Percentiles rank a stretch among this genome's conserved stretches.
phyloP scores from a whole-genome alignment of 108 stramenopile species.

The Schizochytrium sp. region DNA sequence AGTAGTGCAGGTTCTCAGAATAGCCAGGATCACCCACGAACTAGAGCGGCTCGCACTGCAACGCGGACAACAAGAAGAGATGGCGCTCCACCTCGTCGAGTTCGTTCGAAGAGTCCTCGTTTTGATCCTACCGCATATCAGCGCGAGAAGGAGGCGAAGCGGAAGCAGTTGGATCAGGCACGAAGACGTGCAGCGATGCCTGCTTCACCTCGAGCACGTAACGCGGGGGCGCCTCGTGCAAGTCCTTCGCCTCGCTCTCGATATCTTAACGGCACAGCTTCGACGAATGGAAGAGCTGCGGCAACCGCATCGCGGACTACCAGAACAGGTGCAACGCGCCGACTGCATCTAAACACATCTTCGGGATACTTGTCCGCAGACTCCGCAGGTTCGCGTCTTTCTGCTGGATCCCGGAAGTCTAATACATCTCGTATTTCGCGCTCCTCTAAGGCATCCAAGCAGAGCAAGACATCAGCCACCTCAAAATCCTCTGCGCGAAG shows the following conservation, averaged over 20 bases:
- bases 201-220: neutral
- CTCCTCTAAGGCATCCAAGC: neutral
- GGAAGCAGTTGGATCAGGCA: constrained; percentile 21
- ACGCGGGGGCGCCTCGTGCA: neutral
- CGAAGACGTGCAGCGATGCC: neutral
- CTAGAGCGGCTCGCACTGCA: neutral
- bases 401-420: constrained; percentile 4
- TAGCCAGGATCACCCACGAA: neutral
- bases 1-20: neutral
- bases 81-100: neutral
- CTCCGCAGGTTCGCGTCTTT: constrained; percentile 1
- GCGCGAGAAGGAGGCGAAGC: constrained; percentile 60
- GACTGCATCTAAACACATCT: neutral
- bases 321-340: constrained; percentile 11
- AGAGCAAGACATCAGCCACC: neutral
- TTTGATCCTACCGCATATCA: constrained; percentile 64
- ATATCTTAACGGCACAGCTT: neutral
- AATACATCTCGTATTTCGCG: neutral
- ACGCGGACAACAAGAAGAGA: neutral
- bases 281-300: neutral
- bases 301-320: neutral
- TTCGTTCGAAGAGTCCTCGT: constrained; percentile 16
- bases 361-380: constrained; percentile 40
- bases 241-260: neutral
- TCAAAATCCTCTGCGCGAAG: neutral